Evolutionary conservation across 73 alveolate species (phyloP), one percentile per base, ranked within the genome.

Genomic region (Tetrahymena thermophila): DNA sequence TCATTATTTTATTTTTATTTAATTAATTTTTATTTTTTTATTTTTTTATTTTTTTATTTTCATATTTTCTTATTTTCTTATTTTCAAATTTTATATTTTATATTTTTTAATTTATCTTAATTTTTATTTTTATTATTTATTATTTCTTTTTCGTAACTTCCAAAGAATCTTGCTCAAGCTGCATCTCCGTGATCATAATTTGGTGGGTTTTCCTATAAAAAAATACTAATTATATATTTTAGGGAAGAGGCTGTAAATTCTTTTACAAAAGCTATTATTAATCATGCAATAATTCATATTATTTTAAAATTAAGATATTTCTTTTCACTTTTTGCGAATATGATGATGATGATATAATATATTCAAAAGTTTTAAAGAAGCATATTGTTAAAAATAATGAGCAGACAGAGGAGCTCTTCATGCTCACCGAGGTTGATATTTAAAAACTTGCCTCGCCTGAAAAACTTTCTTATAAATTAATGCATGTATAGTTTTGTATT

Each of bases 381-480:
- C 37, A 25, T 71, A 71, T 71, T 19, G 13, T 28, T 28, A n/a
- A 11, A 71, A 2, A 8, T 4, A 71, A 71, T 71, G 89, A 71
- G 31, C 89, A 71, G 89, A 71, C 89, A 71, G 89, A 71, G 40
- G 37, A 11, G 89, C 89, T 71, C 89, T 71, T 71, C 89, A 56
- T 71, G 89, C 11, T 71, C 89, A 3, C 89, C 89, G 89, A 71
- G 89, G 89, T 19, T 71, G 89, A 71, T 71, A 71, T 7, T 71
- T 71, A 71, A 71, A 71, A 71, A 71, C 89, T 71, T 71, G 89
- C 89, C 89, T 71, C 89, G 89, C 89, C 89, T 71, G 89, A 71
- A 71, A 71, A 71, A 71, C 89, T 71, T 71, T 71, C 89, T 71
- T 71, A 71, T 71, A 71, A 71, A 71, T 71, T 71, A 28, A 71